Percentiles rank a stretch among this genome's conserved stretches.
Evolutionary conservation across 1,284 basidiomycete genomes (phyloP).

Genomic region (Bondarzewia mesenterica): DNA sequence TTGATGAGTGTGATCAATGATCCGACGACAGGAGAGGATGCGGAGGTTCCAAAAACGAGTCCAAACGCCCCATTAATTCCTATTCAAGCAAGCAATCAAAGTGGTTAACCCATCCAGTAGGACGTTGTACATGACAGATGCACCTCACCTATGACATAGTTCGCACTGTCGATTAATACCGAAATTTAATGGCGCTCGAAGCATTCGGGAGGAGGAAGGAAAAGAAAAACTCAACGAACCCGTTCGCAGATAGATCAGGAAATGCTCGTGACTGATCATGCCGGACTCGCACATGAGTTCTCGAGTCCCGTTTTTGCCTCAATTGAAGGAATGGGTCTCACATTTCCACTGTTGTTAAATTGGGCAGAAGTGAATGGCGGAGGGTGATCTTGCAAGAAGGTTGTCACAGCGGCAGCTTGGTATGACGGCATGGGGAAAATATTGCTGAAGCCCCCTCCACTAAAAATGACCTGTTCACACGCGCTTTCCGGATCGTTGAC

Average conservation of each 20-base stretch:
- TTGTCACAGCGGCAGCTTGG: constrained; percentile 25
- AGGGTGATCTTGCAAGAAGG: constrained; percentile 28
- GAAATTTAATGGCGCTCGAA: neutral
- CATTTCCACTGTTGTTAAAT: constrained; percentile 42
- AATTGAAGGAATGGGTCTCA: too few species aligned
- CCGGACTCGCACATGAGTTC: neutral
- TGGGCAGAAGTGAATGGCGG: constrained; percentile 33
- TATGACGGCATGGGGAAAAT: constrained; percentile 29
- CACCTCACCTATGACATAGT: constrained; percentile 30
- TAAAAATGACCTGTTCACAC: constrained; percentile 26
- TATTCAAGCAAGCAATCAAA: neutral
- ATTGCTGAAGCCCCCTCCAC: constrained; percentile 31
- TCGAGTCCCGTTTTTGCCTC: neutral
- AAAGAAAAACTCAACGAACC: too few species aligned
- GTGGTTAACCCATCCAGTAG: too few species aligned
- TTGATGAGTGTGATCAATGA: constrained; percentile 35
- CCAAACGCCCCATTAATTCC: constrained; percentile 20
- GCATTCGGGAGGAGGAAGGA: neutral
- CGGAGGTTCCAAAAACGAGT: constrained; percentile 26
- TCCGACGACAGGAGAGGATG: constrained; percentile 29
- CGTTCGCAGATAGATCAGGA: constrained; percentile 39
- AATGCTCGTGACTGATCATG: constrained; percentile 30
- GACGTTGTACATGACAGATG: constrained; percentile 16
- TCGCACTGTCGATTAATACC: constrained; percentile 25
- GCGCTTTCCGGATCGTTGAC: constrained; percentile 27